A percentile compares a stretch with the other conserved stretches of the same genome.
Conservation (phyloP, 75 land plant species). For the Selaginella tamariscina region DNA sequence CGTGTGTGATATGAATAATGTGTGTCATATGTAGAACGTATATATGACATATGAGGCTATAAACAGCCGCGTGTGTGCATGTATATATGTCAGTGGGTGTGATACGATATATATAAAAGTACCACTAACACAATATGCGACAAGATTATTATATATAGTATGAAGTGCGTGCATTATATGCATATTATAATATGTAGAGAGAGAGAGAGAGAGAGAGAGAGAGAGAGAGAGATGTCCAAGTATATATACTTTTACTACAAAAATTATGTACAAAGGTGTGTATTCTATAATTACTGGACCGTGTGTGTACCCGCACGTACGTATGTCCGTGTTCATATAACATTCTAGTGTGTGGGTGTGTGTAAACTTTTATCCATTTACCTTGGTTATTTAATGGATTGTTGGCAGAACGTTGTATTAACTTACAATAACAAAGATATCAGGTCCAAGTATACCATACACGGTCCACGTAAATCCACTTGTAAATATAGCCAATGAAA, state of each 20-base stretch:
- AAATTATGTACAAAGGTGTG: background rate
- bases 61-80: too few relatives aligned
- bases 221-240: too few relatives aligned
- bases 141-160: too few relatives aligned
- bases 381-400: background rate
- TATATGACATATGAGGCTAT: background rate
- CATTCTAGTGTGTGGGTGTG: background rate
- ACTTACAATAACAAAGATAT: conserved; percentile 11
- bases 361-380: background rate
- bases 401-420: background rate
- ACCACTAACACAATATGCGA: too few relatives aligned
- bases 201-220: too few relatives aligned
- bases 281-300: background rate
- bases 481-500: conserved; percentile 3
- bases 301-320: background rate
- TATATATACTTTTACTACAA: too few relatives aligned
- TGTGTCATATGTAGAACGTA: background rate
- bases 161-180: too few relatives aligned
- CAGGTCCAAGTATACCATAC: conserved; percentile 9
- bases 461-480: conserved; percentile 10
- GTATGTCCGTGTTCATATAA: background rate
- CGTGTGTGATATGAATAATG: background rate
- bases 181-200: too few relatives aligned
- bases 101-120: too few relatives aligned
- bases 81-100: too few relatives aligned